Percentiles rank a stretch among this genome's conserved stretches.
These are phyloP conservation scores for Pholiota conissans DNA, from an alignment of 768 basidiomycete species.

Conservation along the genomic window DNA sequence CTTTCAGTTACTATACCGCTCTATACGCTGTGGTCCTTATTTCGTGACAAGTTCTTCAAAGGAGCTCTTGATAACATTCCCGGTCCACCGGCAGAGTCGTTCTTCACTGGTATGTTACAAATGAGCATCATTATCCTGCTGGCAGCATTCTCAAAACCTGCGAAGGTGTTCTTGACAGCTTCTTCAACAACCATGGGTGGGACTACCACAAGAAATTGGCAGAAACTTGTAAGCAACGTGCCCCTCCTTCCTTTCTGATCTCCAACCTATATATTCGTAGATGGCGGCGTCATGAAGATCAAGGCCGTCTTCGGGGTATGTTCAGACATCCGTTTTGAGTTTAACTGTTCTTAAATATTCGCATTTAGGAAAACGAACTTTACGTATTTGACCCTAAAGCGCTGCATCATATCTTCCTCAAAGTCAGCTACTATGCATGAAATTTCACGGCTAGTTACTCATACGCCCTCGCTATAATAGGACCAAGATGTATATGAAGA, in stretches of 20 bases:
- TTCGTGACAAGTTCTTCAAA: constrained; percentile 4
- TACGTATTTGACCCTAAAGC: constrained; percentile 45
- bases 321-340: background rate
- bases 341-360: background rate
- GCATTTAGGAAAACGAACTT: constrained; percentile 28
- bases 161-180: constrained; percentile 33
- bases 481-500: constrained; percentile 31
- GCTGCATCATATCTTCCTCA: constrained; percentile 42
- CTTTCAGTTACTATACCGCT: background rate
- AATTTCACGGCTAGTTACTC: background rate
- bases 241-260: background rate
- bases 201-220: constrained; percentile 33
- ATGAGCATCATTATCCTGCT: background rate
- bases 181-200: constrained; percentile 33
- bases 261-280: constrained; percentile 11
- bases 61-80: constrained; percentile 36
- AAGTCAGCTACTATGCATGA: constrained; percentile 26
- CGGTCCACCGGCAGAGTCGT: constrained; percentile 34
- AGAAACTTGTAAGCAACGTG: constrained; percentile 26
- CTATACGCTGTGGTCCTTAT: background rate
- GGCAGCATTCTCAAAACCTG: background rate
- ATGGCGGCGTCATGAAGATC: constrained; percentile 30
- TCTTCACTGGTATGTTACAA: constrained; percentile 28
- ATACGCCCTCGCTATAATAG: constrained; percentile 12
- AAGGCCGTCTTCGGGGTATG: constrained; percentile 34